Conservation (phyloP, 495 filamentous ascomycete genomes). For the Collariella sp. region DNA sequence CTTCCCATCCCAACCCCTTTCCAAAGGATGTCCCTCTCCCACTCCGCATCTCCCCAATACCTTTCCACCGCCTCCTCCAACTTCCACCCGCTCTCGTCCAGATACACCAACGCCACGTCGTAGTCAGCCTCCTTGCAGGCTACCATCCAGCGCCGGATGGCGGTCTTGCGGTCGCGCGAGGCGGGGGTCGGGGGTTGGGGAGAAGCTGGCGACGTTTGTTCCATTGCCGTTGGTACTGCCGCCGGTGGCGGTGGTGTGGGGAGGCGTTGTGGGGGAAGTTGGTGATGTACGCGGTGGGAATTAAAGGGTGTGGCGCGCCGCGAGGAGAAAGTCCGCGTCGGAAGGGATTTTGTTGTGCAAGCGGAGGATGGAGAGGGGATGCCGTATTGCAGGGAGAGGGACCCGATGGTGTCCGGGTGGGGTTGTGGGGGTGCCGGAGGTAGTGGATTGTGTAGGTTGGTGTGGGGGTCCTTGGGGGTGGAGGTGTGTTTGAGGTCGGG, state of each 20-base stretch:
- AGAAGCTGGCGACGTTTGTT: slow-evolving; percentile 42
- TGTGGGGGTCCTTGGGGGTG: not conserved
- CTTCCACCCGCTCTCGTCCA: slow-evolving; percentile 57
- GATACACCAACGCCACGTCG: slow-evolving; percentile 61
- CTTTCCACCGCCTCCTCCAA: slow-evolving; percentile 50
- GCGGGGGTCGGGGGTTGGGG: slow-evolving; percentile 56
- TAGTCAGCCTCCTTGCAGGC: slow-evolving; percentile 64
- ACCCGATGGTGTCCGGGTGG: slow-evolving; percentile 47
- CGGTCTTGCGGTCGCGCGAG: slow-evolving; percentile 54
- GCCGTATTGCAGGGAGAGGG: slow-evolving; percentile 58
- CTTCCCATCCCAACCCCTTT: slow-evolving; percentile 14
- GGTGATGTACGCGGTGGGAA: slow-evolving; percentile 54
- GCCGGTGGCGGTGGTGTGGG: slow-evolving; percentile 36
- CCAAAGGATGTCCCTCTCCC: slow-evolving; percentile 57
- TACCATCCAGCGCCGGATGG: slow-evolving; percentile 63
- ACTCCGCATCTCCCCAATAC: slow-evolving; percentile 58
- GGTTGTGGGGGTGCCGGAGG: slow-evolving; percentile 40
- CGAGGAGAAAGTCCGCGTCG: slow-evolving; percentile 49
- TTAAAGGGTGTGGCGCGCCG: slow-evolving; percentile 57
- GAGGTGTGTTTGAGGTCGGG: not conserved
- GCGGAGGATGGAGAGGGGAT: slow-evolving; percentile 50
- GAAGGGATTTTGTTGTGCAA: slow-evolving; percentile 53
- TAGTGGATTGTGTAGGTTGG: slow-evolving; percentile 54
- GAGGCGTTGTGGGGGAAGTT: slow-evolving; percentile 19
- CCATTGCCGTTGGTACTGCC: not conserved